Base-by-base conservation (phyloP, 805 yeast species). In the Crinitomyces ghanaensis region DNA sequence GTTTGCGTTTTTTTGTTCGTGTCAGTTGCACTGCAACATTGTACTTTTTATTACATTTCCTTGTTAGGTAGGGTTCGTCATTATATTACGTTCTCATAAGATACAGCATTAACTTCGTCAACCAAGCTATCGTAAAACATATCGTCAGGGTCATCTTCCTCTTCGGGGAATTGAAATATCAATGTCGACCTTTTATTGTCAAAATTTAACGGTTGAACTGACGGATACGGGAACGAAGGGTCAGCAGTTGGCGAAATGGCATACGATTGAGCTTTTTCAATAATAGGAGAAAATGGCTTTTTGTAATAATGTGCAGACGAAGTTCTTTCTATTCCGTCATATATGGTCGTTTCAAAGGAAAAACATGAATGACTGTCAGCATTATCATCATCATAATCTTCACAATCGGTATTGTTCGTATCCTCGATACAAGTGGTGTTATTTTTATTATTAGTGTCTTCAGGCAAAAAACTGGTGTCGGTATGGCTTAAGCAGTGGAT, bases 271-370 rank as follows among this genome's bases (percentile, higher is more conserved):
- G 9, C 31, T 12, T 19, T 28, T 32, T 28, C 35, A 31, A 11
- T 31, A 53, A 2, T 55, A 49, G 7, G 52, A 45, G 16, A 26
- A 48, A 4, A 36, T 31, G n/a, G 44, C 3, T 49, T 45, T 34
- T 67, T 67, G 46, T 73, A 72, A 47, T 71, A 72, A 37, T 68
- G 65, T 15, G 67, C 62, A 0, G 77, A 71, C 1, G 68, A 56
- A 34, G 70, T 69, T 39, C 78, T 56, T 16, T 44, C 45, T 13
- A 43, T 34, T 11, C 34, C 33, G 3, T 71, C 72, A n/a, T 67
- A 61, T 5, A 53, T n/a, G n/a, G n/a, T n/a, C n/a, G n/a, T 57
- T 30, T 68, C 72, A 41, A 73, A 73, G 1, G 77, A 72, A 41
- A 71, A 73, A 34, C 59, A 50, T 31, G 59, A 53, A 11, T 36